These are phyloP conservation scores for Ogataea naganishii DNA, from an alignment of 805 yeast genomes.

Conservation along the genomic window DNA sequence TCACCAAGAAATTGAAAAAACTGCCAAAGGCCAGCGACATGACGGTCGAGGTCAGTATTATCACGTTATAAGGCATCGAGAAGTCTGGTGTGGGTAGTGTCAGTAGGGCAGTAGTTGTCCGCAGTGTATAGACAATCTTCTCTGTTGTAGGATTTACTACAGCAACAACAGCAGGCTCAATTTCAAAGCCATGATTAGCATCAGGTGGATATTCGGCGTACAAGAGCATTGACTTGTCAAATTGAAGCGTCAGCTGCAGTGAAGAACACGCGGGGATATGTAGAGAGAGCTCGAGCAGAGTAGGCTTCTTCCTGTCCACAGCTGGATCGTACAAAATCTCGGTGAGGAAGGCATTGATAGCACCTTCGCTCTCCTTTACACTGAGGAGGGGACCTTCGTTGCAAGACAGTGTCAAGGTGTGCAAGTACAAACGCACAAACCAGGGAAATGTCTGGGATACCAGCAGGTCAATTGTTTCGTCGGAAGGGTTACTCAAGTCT, in stretches of 20 bases:
- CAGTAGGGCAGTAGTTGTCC: conserved; percentile 82
- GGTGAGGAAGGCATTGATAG: conserved; percentile 31
- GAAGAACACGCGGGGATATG: conserved; percentile 56
- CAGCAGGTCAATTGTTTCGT: conserved; percentile 36
- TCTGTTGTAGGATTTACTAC: conserved; percentile 22
- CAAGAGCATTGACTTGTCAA: conserved; percentile 79
- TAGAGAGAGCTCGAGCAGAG: conserved; percentile 68
- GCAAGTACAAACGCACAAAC: conserved; percentile 80
- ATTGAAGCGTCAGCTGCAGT: conserved; percentile 59
- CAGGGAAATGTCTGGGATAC: conserved; percentile 86
- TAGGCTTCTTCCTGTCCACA: conserved; percentile 68
- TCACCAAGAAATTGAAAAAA: conserved; percentile 66
- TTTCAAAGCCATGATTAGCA: conserved; percentile 95
- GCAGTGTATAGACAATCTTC: conserved; percentile 34
- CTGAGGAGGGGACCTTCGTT: conserved; percentile 12
- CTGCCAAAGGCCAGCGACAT: conserved; percentile 91
- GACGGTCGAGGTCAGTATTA: conserved; percentile 85
- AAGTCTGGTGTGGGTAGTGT: conserved; percentile 95
- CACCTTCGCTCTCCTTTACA: conserved; percentile 15
- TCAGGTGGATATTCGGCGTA: conserved; percentile 98
- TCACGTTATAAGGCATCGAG: conserved; percentile 97
- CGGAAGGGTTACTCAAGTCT: conserved; percentile 61
- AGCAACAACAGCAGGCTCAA: conserved; percentile 81
- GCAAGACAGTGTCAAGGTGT: conserved; percentile 42
- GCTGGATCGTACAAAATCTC: conserved; percentile 67